A percentile compares a stretch with the other conserved stretches of the same genome.
These are phyloP conservation scores for Tricholoma hemisulphureum DNA, from an alignment of 768 basidiomycete genomes.

Conservation along the genomic window DNA sequence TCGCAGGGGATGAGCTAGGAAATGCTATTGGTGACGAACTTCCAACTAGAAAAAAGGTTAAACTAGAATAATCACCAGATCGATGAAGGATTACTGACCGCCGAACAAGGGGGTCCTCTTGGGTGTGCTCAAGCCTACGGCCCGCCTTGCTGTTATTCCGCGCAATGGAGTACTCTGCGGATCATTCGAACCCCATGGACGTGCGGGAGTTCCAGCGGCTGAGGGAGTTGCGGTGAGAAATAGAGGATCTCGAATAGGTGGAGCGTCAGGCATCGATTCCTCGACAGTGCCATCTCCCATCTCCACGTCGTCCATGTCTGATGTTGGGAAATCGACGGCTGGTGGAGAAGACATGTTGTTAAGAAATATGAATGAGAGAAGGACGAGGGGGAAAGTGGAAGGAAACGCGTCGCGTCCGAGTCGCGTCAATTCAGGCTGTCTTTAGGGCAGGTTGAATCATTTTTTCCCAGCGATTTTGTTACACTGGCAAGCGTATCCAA, in stretches of 20 bases:
- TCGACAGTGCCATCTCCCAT: slow-evolving; percentile 42
- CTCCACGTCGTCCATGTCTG: slow-evolving; percentile 52
- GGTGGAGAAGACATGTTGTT: slow-evolving; percentile 62
- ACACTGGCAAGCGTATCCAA: no score
- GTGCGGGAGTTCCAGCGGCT: slow-evolving; percentile 47
- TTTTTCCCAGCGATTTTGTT: no score
- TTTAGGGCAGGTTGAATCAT: slow-evolving; percentile 59
- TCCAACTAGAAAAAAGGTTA: slow-evolving; percentile 35
- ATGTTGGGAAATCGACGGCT: slow-evolving; percentile 61
- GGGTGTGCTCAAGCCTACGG: slow-evolving; percentile 56
- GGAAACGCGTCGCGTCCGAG: slow-evolving; percentile 55
- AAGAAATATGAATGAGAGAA: neutral
- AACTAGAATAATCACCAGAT: slow-evolving; percentile 1
- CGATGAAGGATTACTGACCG: slow-evolving; percentile 34
- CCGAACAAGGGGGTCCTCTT: slow-evolving; percentile 52
- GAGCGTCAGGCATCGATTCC: slow-evolving; percentile 42
- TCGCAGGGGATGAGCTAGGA: slow-evolving; percentile 61
- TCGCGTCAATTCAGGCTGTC: slow-evolving; percentile 42
- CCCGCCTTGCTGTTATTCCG: slow-evolving; percentile 48
- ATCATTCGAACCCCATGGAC: slow-evolving; percentile 34
- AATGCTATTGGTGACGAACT: slow-evolving; percentile 65
- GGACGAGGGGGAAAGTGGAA: slow-evolving; percentile 11
- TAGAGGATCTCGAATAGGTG: slow-evolving; percentile 41
- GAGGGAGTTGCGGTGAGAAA: slow-evolving; percentile 58
- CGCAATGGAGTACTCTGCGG: slow-evolving; percentile 49